These are phyloP conservation scores for Paracoccidioides lutzii DNA, from an alignment of 2,329 filamentous ascomycete species.

Conservation along the genomic window DNA sequence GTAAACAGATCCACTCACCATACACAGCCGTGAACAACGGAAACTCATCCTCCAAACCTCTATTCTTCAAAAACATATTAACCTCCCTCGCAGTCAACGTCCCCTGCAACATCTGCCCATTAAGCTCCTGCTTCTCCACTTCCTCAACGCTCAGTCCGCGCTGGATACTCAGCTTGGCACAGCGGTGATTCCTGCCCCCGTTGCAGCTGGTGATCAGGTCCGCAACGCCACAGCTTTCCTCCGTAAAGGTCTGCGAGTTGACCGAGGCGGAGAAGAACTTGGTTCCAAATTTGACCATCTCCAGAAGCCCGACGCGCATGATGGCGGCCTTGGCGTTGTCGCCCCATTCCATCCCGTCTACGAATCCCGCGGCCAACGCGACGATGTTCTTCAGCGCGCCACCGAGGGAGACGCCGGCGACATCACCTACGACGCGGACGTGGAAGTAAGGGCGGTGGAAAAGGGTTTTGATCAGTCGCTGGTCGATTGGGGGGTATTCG, in stretches of 20 bases:
- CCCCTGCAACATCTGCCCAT: slow-evolving; percentile 93
- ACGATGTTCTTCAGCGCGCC: slow-evolving; percentile 97
- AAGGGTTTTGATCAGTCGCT: slow-evolving; percentile 66
- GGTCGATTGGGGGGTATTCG: slow-evolving; percentile 77
- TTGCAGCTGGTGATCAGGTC: slow-evolving; percentile 91
- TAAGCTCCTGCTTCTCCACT: slow-evolving; percentile 78
- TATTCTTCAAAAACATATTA: slow-evolving; percentile 69
- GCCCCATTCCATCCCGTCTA: slow-evolving; percentile 91
- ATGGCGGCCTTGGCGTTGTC: slow-evolving; percentile 98
- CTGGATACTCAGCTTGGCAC: slow-evolving; percentile 76
- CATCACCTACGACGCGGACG: slow-evolving; percentile 82
- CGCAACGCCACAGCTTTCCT: slow-evolving; percentile 87
- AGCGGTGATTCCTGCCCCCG: slow-evolving; percentile 86
- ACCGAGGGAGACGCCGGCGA: slow-evolving; percentile 90
- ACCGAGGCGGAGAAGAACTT: slow-evolving; percentile 81
- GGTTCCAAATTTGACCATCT: slow-evolving; percentile 94
- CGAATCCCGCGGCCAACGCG: slow-evolving; percentile 84
- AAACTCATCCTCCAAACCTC: slow-evolving; percentile 68
- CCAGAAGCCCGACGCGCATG: slow-evolving; percentile 88
- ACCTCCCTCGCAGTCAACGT: slow-evolving; percentile 87
- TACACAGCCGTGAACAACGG: slow-evolving; percentile 86
- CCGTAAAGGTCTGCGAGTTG: slow-evolving; percentile 78
- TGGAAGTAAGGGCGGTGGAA: slow-evolving; percentile 98
- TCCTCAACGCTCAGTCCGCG: slow-evolving; percentile 69
- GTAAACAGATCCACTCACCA: slow-evolving; percentile 27